Evolutionary conservation across 2,329 filamentous ascomycete genomes (phyloP).

Genomic region (Penicillium frequentans): DNA sequence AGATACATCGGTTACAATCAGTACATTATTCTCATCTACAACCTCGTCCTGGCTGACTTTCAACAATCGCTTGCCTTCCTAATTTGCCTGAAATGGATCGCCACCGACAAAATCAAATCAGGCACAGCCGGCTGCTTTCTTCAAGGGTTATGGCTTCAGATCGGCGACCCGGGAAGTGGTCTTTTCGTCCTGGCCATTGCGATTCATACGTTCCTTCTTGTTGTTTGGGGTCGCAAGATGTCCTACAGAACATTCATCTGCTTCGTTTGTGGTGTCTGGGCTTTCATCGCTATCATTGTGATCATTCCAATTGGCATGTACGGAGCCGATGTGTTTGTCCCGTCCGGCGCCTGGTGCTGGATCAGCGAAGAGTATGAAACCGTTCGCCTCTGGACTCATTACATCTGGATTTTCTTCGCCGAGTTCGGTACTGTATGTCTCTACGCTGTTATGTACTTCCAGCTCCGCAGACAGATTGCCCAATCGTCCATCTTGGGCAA

Average conservation of each 20-base stretch:
- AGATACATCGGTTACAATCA: conserved; percentile 56
- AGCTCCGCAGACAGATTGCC: conserved; percentile 47
- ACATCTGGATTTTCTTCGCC: conserved; percentile 54
- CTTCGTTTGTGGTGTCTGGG: conserved; percentile 48
- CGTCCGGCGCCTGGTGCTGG: conserved; percentile 57
- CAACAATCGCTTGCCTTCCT: conserved; percentile 53
- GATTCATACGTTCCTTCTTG: conserved; percentile 53
- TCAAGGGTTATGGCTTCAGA: conserved; percentile 54
- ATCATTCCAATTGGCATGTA: conserved; percentile 48
- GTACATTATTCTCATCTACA: conserved; percentile 56
- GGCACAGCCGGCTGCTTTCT: conserved; percentile 49
- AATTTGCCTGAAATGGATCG: conserved; percentile 51
- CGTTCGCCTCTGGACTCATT: conserved; percentile 51
- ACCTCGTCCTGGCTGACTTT: conserved; percentile 55
- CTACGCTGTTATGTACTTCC: conserved; percentile 51
- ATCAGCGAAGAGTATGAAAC: conserved; percentile 44
- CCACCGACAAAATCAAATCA: conserved; percentile 44
- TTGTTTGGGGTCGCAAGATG: conserved; percentile 50
- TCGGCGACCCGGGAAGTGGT: conserved; percentile 54
- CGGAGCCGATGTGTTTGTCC: conserved; percentile 45
- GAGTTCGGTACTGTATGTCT: conserved; percentile 52
- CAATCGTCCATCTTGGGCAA: conserved; percentile 37
- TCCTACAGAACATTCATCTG: conserved; percentile 46
- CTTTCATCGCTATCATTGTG: conserved; percentile 47
- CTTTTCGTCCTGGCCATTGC: conserved; percentile 56